Conservation (phyloP, 2,329 filamentous ascomycete genomes). For the Aspergillus sp. region DNA sequence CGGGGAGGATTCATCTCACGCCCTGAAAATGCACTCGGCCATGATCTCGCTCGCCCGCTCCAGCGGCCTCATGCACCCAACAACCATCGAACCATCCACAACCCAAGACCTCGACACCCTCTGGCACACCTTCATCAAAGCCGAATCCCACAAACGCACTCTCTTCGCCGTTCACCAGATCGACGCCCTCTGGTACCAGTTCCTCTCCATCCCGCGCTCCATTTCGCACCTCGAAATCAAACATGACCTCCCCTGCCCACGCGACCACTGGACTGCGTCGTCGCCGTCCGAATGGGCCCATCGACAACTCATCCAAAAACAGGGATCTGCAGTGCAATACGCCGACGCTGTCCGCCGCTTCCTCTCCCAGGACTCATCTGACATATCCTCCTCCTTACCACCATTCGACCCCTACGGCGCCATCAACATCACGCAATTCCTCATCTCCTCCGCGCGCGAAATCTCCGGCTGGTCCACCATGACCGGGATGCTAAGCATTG, state of each 20-base stretch:
- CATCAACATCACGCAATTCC: slow-evolving; percentile 44
- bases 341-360: slow-evolving; percentile 40
- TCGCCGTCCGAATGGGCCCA: slow-evolving; percentile 35
- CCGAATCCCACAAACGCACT: slow-evolving; percentile 45
- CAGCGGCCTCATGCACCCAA: slow-evolving; percentile 37
- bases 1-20: slow-evolving; percentile 34
- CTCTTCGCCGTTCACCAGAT: slow-evolving; percentile 46
- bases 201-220: slow-evolving; percentile 32
- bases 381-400: slow-evolving; percentile 27
- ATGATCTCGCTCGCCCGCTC: slow-evolving; percentile 42
- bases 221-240: slow-evolving; percentile 45
- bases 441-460: slow-evolving; percentile 44
- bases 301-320: slow-evolving; percentile 21
- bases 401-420: slow-evolving; percentile 44
- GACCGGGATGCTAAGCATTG: slow-evolving; percentile 43
- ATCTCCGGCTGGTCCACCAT: slow-evolving; percentile 47
- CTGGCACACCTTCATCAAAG: slow-evolving; percentile 39
- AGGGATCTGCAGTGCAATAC: slow-evolving; percentile 34
- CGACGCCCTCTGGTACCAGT: slow-evolving; percentile 47
- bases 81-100: slow-evolving; percentile 12
- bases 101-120: slow-evolving; percentile 38
- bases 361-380: slow-evolving; percentile 29
- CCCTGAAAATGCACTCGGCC: slow-evolving; percentile 40
- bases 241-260: slow-evolving; percentile 43
- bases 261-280: slow-evolving; percentile 38